Conservation (phyloP, 345 rosid species). For the Chamaenerion angustifolium region DNA sequence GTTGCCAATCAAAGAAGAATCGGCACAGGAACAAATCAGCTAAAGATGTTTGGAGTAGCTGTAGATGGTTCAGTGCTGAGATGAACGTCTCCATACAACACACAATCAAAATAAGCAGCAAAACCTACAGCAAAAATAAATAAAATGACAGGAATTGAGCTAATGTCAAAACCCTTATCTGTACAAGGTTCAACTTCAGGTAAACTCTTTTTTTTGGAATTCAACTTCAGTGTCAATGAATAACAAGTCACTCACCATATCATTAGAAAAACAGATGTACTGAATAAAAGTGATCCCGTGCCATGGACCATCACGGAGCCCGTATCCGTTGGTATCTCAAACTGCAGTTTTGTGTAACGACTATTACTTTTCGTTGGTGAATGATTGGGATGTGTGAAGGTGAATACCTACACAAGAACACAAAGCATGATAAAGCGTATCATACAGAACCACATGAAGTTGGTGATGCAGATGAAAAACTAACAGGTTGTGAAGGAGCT, state of each 20-base stretch:
- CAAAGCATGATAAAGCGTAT: slow-evolving; percentile 5
- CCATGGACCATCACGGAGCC: slow-evolving; percentile 92
- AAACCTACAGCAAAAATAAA: no score
- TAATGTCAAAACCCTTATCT: no score
- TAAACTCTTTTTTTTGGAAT: no score
- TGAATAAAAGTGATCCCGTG: no score
- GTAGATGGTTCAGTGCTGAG: slow-evolving; percentile 88
- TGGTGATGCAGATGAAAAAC: slow-evolving; percentile 15
- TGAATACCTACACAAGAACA: slow-evolving; percentile 52
- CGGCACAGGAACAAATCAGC: slow-evolving; percentile 38
- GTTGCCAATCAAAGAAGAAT: not conserved
- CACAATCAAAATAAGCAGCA: slow-evolving; percentile 87
- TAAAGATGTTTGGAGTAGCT: slow-evolving; percentile 96
- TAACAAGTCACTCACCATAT: no score
- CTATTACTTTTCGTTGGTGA: slow-evolving; percentile 51
- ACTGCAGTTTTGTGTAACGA: slow-evolving; percentile 62
- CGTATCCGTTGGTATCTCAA: slow-evolving; percentile 53
- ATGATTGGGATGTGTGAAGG: slow-evolving; percentile 71
- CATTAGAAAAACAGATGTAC: no score
- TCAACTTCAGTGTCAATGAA: no score
- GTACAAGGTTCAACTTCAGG: no score
- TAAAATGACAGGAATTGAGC: no score
- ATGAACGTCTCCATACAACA: slow-evolving; percentile 82
- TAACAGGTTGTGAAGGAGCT: slow-evolving; percentile 71
- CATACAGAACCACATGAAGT: slow-evolving; percentile 3